phyloP scores from a whole-genome alignment of 805 yeast genomes.

The Torulaspora franciscae region DNA sequence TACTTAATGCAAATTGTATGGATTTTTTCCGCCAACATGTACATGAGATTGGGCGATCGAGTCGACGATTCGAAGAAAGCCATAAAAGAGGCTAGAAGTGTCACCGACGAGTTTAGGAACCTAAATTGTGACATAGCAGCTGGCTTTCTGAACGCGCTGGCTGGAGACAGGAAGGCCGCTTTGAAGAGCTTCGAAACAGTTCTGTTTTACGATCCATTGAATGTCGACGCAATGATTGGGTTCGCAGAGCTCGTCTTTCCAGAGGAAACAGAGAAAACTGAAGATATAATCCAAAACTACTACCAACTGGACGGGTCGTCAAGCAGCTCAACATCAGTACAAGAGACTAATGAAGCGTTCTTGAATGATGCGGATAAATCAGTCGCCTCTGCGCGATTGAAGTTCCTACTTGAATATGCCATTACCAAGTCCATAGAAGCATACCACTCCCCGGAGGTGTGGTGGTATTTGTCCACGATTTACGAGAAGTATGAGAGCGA shows the following conservation, averaged over 20 bases:
- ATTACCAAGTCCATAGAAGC: constrained; percentile 40
- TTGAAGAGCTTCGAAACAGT: constrained; percentile 62
- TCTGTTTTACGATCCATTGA: constrained; percentile 45
- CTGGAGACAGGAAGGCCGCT: constrained; percentile 43
- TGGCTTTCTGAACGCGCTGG: constrained; percentile 35
- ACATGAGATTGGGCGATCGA: constrained; percentile 44
- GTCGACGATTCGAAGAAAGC: constrained; percentile 63
- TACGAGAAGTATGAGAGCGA: constrained; percentile 57
- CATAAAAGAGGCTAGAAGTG: constrained; percentile 61
- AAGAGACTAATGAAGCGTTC: constrained; percentile 33
- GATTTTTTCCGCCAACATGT: constrained; percentile 68
- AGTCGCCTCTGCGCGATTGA: constrained; percentile 57
- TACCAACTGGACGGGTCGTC: constrained; percentile 3
- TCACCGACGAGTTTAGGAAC: constrained; percentile 42
- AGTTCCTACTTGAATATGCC: constrained; percentile 37
- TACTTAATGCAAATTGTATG: constrained; percentile 57
- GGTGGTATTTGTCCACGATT: constrained; percentile 62
- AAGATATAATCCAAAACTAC: constrained; percentile 4
- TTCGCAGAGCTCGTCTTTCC: constrained; percentile 47
- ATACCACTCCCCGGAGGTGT: constrained; percentile 51
- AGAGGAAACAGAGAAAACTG: constrained; percentile 33
- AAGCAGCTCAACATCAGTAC: not conserved
- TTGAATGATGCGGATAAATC: constrained; percentile 51
- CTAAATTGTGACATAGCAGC: constrained; percentile 27
- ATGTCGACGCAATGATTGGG: constrained; percentile 52